Conservation (phyloP, 768 basidiomycete genomes). For the Mycena crocata region DNA sequence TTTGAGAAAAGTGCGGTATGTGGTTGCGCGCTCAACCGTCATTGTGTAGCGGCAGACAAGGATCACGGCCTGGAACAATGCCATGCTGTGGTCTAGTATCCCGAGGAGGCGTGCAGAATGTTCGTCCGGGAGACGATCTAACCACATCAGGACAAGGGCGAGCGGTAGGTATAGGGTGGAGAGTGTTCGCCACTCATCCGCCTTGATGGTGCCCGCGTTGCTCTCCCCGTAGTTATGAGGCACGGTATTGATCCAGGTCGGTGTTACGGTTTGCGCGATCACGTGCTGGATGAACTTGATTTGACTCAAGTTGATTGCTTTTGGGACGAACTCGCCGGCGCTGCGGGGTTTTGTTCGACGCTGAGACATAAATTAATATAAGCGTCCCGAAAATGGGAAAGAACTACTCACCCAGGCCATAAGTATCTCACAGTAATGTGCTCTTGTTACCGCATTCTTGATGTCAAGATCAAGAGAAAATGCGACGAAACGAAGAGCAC, state of each 20-base stretch:
- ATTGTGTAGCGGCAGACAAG: slow-evolving; percentile 36
- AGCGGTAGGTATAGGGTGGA: slow-evolving; percentile 40
- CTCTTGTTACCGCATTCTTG: slow-evolving; percentile 3
- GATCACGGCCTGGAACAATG: slow-evolving; percentile 40
- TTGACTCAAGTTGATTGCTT: slow-evolving; percentile 26
- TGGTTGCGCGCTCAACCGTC: slow-evolving; percentile 22
- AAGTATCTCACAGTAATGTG: slow-evolving; percentile 23
- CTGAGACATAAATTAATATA: slow-evolving; percentile 18
- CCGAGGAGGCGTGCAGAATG: slow-evolving; percentile 17
- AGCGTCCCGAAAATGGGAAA: slow-evolving; percentile 8
- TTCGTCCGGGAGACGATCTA: slow-evolving; percentile 15
- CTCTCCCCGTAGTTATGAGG: slow-evolving; percentile 38
- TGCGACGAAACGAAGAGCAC: slow-evolving; percentile 26
- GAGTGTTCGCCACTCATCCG: slow-evolving; percentile 43
- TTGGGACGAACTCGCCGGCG: slow-evolving; percentile 15
- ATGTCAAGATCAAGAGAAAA: slow-evolving; percentile 18
- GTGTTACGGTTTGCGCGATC: slow-evolving; percentile 24
- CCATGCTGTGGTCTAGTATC: slow-evolving; percentile 43
- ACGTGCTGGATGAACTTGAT: slow-evolving; percentile 31
- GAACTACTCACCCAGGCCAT: slow-evolving; percentile 29
- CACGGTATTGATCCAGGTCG: slow-evolving; percentile 31
- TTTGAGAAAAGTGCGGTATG: slow-evolving; percentile 34
- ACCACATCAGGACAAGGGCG: slow-evolving; percentile 41
- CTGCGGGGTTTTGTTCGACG: slow-evolving; percentile 28
- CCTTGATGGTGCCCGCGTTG: slow-evolving; percentile 43